Conservation (phyloP, 1,284 basidiomycete genomes). For the Trametes versicolor region DNA sequence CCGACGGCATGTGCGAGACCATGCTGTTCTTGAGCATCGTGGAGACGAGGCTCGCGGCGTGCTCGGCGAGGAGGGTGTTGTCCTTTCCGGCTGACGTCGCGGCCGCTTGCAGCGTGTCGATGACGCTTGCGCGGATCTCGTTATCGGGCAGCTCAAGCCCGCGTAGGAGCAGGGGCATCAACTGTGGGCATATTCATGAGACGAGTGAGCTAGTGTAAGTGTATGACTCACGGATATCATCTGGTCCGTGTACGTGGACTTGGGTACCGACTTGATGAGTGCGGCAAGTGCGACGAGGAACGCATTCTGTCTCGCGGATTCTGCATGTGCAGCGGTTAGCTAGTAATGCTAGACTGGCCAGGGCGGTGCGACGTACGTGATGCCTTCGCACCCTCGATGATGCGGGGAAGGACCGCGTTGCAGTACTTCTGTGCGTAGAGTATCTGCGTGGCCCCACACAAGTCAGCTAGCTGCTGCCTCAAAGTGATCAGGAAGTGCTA, state of each 20-base stretch:
- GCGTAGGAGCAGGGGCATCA: slow-evolving; percentile 90
- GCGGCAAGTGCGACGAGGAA: slow-evolving; percentile 89
- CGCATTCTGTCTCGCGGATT: slow-evolving; percentile 65
- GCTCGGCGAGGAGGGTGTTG: slow-evolving; percentile 65
- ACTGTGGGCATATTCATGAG: slow-evolving; percentile 53
- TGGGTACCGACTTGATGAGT: slow-evolving; percentile 85
- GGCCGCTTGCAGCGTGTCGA: slow-evolving; percentile 81
- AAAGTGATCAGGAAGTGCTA: slow-evolving; percentile 45
- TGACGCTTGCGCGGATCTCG: slow-evolving; percentile 80
- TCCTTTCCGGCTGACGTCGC: slow-evolving; percentile 60
- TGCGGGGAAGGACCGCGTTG: slow-evolving; percentile 75
- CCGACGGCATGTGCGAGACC: slow-evolving; percentile 58
- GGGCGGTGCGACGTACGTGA: slow-evolving; percentile 48
- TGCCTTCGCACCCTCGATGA: slow-evolving; percentile 71
- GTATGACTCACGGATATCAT: slow-evolving; percentile 78
- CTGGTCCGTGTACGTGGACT: slow-evolving; percentile 74
- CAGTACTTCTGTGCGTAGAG: slow-evolving; percentile 90
- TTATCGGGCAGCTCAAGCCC: slow-evolving; percentile 83
- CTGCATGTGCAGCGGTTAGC: slow-evolving; percentile 38
- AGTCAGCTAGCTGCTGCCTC: background rate
- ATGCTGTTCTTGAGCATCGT: slow-evolving; percentile 74
- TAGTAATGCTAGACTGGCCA: background rate
- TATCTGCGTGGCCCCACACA: slow-evolving; percentile 57
- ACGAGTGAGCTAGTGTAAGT: too few species aligned
- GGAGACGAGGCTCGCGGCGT: slow-evolving; percentile 76